Evolutionary conservation across 257 asterid genomes (phyloP).

Genomic region (Paraleonurus japonicus): DNA sequence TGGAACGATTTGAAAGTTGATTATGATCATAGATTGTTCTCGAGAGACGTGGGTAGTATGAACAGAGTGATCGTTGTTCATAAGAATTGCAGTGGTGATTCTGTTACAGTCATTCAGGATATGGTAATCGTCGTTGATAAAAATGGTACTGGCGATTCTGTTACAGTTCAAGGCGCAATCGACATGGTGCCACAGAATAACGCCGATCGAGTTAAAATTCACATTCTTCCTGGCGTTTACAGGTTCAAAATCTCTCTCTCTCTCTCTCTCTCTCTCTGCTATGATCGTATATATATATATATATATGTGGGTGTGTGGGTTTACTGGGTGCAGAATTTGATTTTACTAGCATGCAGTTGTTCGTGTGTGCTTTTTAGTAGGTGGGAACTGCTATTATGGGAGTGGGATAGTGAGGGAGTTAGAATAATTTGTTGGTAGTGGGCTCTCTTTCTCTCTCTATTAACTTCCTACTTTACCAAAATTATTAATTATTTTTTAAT

Average conservation of each 20-base stretch:
- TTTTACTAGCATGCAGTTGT: slow-evolving; percentile 31
- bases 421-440: slow-evolving; percentile 14
- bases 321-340: slow-evolving; percentile 9
- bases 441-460: slow-evolving; percentile 11
- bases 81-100: slow-evolving; percentile 54
- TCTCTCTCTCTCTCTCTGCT: neutral
- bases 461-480: neutral
- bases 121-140: slow-evolving; percentile 52
- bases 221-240: slow-evolving; percentile 66
- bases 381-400: slow-evolving; percentile 25
- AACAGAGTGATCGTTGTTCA: slow-evolving; percentile 52
- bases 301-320: neutral
- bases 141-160: slow-evolving; percentile 59
- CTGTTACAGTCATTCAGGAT: slow-evolving; percentile 38
- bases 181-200: slow-evolving; percentile 67
- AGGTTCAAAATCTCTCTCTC: slow-evolving; percentile 41
- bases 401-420: slow-evolving; percentile 45
- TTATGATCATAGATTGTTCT: slow-evolving; percentile 19
- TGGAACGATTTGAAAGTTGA: slow-evolving; percentile 63
- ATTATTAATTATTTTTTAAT: neutral
- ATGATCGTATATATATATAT: neutral
- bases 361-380: slow-evolving; percentile 4
- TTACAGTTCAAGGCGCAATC: slow-evolving; percentile 77
- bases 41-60: neutral
- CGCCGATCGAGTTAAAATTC: slow-evolving; percentile 49